A percentile compares a stretch with the other conserved stretches of the same genome.
phyloP scores from a whole-genome alignment of 2,329 filamentous ascomycete species.

The Orbilia brochopaga region DNA sequence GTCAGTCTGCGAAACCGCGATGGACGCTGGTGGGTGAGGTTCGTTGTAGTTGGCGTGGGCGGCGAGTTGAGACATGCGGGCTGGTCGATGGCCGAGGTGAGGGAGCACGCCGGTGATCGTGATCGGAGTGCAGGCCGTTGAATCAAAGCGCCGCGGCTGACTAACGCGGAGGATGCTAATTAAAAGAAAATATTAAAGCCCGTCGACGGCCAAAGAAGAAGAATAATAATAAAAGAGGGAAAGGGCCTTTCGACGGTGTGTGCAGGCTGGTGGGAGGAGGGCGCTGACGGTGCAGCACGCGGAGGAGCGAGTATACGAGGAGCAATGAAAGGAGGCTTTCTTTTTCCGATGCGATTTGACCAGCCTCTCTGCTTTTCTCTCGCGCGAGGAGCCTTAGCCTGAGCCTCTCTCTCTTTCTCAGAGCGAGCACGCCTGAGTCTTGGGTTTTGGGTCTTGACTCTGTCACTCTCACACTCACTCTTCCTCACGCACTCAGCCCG shows the following conservation, averaged over 20 bases:
- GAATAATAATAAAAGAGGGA: not conserved
- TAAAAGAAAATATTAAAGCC: constrained; percentile 8
- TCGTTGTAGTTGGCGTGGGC: not conserved
- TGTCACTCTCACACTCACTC: no score
- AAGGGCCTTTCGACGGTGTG: not conserved
- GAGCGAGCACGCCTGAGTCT: not conserved
- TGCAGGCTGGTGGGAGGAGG: not conserved
- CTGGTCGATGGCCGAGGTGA: not conserved
- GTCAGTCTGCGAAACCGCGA: not conserved
- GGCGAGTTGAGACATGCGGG: not conserved
- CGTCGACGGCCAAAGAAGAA: constrained; percentile 1
- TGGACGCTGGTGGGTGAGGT: constrained; percentile 8
- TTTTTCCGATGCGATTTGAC: not conserved
- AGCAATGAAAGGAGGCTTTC: constrained; percentile 1
- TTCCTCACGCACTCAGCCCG: no score
- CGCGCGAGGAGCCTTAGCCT: no score
- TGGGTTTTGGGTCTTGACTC: not conserved
- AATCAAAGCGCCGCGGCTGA: not conserved
- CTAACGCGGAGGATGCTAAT: not conserved
- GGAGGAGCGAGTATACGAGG: not conserved
- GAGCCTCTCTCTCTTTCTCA: not conserved
- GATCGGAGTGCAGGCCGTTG: not conserved
- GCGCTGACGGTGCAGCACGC: constrained; percentile 3
- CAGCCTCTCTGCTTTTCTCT: constrained; percentile 7
- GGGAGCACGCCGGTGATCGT: not conserved